A percentile compares a stretch with the other conserved stretches of the same genome.
phyloP scores from a whole-genome alignment of 129 eudicot species.

The Deinandra increscens region DNA sequence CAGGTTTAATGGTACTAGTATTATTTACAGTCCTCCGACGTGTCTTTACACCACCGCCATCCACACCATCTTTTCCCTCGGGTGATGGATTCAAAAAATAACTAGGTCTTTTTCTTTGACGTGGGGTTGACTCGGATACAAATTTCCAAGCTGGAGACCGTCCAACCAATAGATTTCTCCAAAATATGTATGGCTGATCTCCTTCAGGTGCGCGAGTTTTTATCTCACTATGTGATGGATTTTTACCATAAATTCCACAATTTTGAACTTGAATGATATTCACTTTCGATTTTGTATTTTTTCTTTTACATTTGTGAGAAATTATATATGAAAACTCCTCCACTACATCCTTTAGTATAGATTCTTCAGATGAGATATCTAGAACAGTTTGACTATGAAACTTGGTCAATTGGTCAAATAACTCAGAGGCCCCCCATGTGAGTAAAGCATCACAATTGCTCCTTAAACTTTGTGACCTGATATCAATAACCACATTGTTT shows the following conservation, averaged over 20 bases:
- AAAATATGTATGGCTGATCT: slow-evolving; percentile 52
- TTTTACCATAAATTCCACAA: slow-evolving; percentile 45
- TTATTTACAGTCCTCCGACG: slow-evolving; percentile 42
- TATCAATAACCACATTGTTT: slow-evolving; percentile 37
- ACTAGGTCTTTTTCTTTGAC: slow-evolving; percentile 71
- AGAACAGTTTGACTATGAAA: slow-evolving; percentile 41
- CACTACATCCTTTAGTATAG: slow-evolving; percentile 39
- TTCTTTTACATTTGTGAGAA: slow-evolving; percentile 31
- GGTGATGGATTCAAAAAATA: slow-evolving; percentile 29
- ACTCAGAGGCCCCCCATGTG: slow-evolving; percentile 71
- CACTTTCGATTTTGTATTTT: slow-evolving; percentile 21
- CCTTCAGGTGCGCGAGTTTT: slow-evolving; percentile 39
- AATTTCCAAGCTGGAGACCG: slow-evolving; percentile 58
- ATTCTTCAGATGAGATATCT: slow-evolving; percentile 37
- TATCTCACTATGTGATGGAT: slow-evolving; percentile 49
- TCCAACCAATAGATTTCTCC: slow-evolving; percentile 68
- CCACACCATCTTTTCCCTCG: slow-evolving; percentile 27
- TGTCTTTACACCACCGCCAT: slow-evolving; percentile 47
- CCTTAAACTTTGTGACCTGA: slow-evolving; percentile 38
- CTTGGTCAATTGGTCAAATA: slow-evolving; percentile 48
- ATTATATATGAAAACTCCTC: slow-evolving; percentile 51
- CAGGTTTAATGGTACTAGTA: slow-evolving; percentile 27
- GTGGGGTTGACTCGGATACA: slow-evolving; percentile 41
- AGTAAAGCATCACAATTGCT: slow-evolving; percentile 48
- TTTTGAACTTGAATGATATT: slow-evolving; percentile 42